phyloP scores from a whole-genome alignment of 1,284 basidiomycete genomes.

The Lentinula novae-zelandiae region DNA sequence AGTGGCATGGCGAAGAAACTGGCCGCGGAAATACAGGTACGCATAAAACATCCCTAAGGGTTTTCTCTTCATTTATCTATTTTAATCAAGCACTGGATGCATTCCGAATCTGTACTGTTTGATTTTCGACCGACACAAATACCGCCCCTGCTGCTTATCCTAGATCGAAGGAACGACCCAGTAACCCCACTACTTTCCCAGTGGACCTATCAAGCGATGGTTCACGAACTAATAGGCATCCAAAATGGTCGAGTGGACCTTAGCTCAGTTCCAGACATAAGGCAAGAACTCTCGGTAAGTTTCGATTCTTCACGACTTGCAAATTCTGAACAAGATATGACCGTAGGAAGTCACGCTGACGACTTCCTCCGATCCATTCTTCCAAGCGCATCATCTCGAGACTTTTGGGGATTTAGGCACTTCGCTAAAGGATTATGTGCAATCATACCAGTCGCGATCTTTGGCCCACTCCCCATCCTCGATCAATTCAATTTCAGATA shows the following conservation, averaged over 20 bases:
- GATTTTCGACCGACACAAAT: slow-evolving; percentile 77
- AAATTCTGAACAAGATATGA: background rate
- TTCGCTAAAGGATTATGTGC: slow-evolving; percentile 90
- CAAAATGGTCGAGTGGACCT: slow-evolving; percentile 92
- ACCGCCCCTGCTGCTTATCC: slow-evolving; percentile 70
- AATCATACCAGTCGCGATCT: slow-evolving; percentile 88
- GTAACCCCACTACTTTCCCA: slow-evolving; percentile 97
- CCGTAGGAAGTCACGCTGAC: slow-evolving; percentile 91
- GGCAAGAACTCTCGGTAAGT: slow-evolving; percentile 80
- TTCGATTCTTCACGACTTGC: background rate
- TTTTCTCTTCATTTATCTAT: background rate
- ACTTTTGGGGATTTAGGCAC: slow-evolving; percentile 98
- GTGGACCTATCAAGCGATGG: slow-evolving; percentile 99
- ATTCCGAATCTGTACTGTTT: slow-evolving; percentile 69
- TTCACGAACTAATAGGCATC: slow-evolving; percentile 93
- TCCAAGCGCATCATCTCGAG: slow-evolving; percentile 85
- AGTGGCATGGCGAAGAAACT: slow-evolving; percentile 89
- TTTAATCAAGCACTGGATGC: slow-evolving; percentile 58
- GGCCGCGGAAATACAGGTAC: slow-evolving; percentile 80
- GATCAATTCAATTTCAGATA: slow-evolving; percentile 95
- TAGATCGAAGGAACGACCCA: slow-evolving; percentile 95
- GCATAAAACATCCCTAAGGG: slow-evolving; percentile 17
- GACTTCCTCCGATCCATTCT: slow-evolving; percentile 91
- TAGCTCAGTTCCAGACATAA: slow-evolving; percentile 81
- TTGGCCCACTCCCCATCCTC: slow-evolving; percentile 73